Conservation (phyloP, 805 yeast genomes). For the Nakazawaea anatomiae region DNA sequence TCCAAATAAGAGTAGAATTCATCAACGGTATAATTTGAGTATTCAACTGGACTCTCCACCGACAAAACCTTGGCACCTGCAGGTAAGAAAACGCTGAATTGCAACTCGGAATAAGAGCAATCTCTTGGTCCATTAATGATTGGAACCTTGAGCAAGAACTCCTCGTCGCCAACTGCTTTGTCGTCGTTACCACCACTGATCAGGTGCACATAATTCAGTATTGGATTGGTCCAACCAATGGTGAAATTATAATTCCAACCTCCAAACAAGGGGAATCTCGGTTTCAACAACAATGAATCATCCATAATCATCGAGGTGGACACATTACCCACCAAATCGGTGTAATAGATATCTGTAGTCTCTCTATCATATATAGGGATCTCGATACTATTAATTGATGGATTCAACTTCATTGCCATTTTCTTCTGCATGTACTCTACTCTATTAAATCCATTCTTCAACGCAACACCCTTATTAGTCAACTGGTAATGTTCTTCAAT, state of each 20-base stretch:
- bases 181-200: constrained; percentile 15
- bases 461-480: constrained; percentile 66
- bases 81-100: constrained; percentile 67
- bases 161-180: constrained; percentile 20
- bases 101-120: constrained; percentile 55
- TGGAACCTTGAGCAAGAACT: constrained; percentile 62
- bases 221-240: constrained; percentile 78
- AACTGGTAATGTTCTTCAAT: constrained; percentile 85
- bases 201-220: constrained; percentile 47
- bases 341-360: constrained; percentile 66
- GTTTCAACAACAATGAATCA: constrained; percentile 54
- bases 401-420: constrained; percentile 42
- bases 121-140: constrained; percentile 67
- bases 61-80: constrained; percentile 69
- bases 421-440: constrained; percentile 65
- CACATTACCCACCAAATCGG: constrained; percentile 91
- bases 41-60: constrained; percentile 50
- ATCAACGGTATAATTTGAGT: constrained; percentile 24
- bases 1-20: constrained; percentile 57
- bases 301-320: constrained; percentile 56
- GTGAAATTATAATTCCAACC: constrained; percentile 96
- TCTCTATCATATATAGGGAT: constrained; percentile 40
- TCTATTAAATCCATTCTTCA: constrained; percentile 72
- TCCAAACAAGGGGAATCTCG: constrained; percentile 93
- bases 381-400: constrained; percentile 58